phyloP scores from a whole-genome alignment of 305 asterid genomes.

The Fraxinus latifolia region DNA sequence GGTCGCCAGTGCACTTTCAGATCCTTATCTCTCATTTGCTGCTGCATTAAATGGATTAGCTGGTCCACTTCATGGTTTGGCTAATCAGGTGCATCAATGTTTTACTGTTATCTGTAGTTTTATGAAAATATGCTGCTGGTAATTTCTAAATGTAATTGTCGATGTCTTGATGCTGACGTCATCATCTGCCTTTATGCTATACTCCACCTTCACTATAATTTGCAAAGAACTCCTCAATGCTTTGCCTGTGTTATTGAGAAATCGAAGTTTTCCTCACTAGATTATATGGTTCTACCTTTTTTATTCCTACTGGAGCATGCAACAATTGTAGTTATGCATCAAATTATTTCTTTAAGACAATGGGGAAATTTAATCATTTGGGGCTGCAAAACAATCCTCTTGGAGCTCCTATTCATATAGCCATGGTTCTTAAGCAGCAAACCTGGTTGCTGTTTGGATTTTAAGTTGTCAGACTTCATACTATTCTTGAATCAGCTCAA shows the following conservation, averaged over 20 bases:
- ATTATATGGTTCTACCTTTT: neutral
- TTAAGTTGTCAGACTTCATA: neutral
- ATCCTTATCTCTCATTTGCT: conserved; percentile 87
- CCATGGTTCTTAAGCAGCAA: neutral
- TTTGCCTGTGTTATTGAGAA: neutral
- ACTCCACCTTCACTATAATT: neutral
- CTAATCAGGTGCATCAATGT: conserved; percentile 61
- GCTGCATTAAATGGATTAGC: conserved; percentile 91
- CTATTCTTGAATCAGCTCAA: neutral
- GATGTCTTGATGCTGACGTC: neutral
- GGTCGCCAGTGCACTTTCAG: conserved; percentile 91
- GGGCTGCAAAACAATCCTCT: neutral
- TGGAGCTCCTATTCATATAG: neutral
- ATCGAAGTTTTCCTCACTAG: neutral
- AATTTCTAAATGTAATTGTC: neutral
- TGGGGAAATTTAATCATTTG: neutral
- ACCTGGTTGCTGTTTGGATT: neutral
- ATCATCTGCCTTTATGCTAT: neutral
- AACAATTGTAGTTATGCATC: neutral
- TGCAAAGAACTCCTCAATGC: neutral
- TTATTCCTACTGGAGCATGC: neutral
- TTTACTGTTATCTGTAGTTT: neutral
- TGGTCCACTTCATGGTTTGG: conserved; percentile 94
- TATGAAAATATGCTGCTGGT: neutral
- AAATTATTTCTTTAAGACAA: neutral